Evolutionary conservation across 768 basidiomycete species (phyloP), one percentile per base, ranked within the genome.

Genomic region (Dentipellis fragilis): DNA sequence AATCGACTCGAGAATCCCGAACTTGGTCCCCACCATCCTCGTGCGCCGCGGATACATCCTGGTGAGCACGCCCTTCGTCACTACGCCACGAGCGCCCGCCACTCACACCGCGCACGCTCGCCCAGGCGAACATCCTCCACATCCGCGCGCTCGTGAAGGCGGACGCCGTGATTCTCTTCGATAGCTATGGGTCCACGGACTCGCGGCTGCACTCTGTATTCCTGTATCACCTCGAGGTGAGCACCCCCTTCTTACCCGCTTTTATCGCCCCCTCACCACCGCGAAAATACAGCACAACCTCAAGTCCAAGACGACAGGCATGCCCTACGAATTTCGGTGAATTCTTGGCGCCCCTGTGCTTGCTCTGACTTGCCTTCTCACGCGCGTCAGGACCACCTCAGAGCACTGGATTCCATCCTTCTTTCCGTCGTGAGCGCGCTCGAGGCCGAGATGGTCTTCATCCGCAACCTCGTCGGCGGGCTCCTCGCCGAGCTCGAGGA

Each of bases 371-470:
- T 39, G 23, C 46, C 59, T 58, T 57, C 37, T 57, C 21, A 55
- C 55, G 57, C 22, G 55, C 47, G 39, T 36, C 34, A 14, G 45
- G 40, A 14, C 29, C 45, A 39, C 48, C 50, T n/a, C 66, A 93
- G 94, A 54, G 95, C 95, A 2, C 76, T 97, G 39, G 95, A 98
- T 63, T 94, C 93, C 1, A 85, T 96, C 56, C 75, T 98, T 45
- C 80, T 95, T 42, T 95, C 93, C 40, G 91, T 95, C 10, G 72
- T 94, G 55, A 89, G 88, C 60, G 93, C 95, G 4, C 75, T 98
- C 21, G 95, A 97, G 72, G 92, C 93, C 35, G 95, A 98, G 72
- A 89, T 97, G 88, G 87, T 87, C 12, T 94, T 94, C 66, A 90
- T 93, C 52, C 84, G 94, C 36, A 87, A 88, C 59, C 82, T 96